phyloP scores from a whole-genome alignment of 306 rosid genomes.

The Pyrus bretschneideri region DNA sequence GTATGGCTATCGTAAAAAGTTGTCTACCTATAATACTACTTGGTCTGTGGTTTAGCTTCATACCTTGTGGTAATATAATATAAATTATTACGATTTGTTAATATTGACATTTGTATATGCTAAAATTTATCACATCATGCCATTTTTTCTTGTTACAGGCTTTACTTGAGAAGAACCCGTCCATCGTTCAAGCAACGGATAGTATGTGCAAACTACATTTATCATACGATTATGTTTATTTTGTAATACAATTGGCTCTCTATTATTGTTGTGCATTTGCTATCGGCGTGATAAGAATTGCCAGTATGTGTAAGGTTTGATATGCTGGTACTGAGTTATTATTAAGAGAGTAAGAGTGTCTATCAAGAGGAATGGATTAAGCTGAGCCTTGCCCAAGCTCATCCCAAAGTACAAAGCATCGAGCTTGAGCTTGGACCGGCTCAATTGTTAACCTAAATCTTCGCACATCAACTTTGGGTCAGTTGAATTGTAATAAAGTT shows the following conservation, averaged over 20 bases:
- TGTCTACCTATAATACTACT: not conserved
- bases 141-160: conserved; percentile 48
- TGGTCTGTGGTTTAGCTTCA: not conserved
- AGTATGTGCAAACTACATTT: conserved; percentile 31
- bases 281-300: not conserved
- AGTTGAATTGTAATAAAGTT: not conserved
- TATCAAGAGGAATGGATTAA: not conserved
- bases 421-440: not conserved
- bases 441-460: not conserved
- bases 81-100: not conserved
- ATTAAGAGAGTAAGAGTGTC: not conserved
- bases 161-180: conserved; percentile 58
- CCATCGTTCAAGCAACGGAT: conserved; percentile 39
- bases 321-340: not conserved
- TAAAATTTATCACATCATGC: not conserved
- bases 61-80: not conserved
- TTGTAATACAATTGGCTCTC: not conserved
- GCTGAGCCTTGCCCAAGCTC: not conserved
- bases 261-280: not conserved
- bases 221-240: not conserved
- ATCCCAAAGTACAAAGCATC: not conserved
- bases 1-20: conserved; percentile 26
- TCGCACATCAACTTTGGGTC: not conserved
- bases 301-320: not conserved
- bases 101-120: not conserved